Evolutionary conservation across 345 rosid genomes (phyloP).

Genomic region (Microthlaspi erraticum): DNA sequence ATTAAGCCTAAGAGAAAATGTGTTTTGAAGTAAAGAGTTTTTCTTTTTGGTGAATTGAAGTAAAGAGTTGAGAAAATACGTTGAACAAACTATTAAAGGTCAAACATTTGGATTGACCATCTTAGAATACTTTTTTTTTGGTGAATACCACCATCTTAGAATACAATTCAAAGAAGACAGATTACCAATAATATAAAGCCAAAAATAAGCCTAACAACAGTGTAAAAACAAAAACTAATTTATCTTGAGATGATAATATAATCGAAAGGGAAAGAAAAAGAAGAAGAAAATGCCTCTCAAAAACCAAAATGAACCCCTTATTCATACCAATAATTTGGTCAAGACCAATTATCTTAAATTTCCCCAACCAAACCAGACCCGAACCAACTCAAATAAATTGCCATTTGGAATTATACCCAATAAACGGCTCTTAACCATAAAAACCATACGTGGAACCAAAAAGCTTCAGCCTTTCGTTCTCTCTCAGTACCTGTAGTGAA

Average conservation of each 20-base stretch:
- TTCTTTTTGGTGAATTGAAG: too few relatives aligned
- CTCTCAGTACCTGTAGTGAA: slow-evolving; percentile 60
- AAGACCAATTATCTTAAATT: slow-evolving; percentile 42
- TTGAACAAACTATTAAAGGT: too few relatives aligned
- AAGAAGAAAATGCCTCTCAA: slow-evolving; percentile 20
- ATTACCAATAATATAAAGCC: too few relatives aligned
- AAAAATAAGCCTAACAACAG: slow-evolving; percentile 5
- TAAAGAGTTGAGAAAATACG: too few relatives aligned
- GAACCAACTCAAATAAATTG: slow-evolving; percentile 35
- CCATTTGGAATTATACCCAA: slow-evolving; percentile 18
- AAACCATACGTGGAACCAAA: slow-evolving; percentile 29
- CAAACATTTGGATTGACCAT: too few relatives aligned
- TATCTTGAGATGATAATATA: slow-evolving; percentile 23
- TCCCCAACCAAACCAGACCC: slow-evolving; percentile 24
- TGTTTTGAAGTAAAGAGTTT: too few relatives aligned
- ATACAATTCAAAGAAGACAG: too few relatives aligned
- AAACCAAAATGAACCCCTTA: slow-evolving; percentile 34
- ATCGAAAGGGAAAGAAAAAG: neutral
- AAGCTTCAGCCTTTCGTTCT: neutral
- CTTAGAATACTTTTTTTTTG: too few relatives aligned
- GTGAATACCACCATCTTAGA: too few relatives aligned
- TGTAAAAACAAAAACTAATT: slow-evolving; percentile 20
- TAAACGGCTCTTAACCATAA: slow-evolving; percentile 14
- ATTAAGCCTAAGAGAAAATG: slow-evolving; percentile 10
- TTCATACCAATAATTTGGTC: slow-evolving; percentile 43